phyloP scores from a whole-genome alignment of 768 basidiomycete species.

The Terana coerulea region DNA sequence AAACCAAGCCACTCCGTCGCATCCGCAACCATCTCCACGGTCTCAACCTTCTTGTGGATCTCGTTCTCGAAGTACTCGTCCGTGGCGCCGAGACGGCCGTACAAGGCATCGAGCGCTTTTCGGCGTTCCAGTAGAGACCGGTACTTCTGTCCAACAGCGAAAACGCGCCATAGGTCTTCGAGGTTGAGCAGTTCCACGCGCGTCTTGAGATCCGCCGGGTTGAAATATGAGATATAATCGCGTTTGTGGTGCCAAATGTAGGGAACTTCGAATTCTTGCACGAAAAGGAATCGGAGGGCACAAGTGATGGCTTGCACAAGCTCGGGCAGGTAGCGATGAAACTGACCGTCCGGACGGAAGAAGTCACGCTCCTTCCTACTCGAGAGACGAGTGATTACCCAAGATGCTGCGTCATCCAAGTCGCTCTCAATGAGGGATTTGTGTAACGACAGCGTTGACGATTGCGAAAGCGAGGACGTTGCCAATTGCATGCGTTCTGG shows the following conservation, averaged over 20 bases:
- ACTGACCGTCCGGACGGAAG: slow-evolving; percentile 61
- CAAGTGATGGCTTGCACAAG: slow-evolving; percentile 78
- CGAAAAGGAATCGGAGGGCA: slow-evolving; percentile 77
- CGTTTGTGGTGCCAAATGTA: slow-evolving; percentile 93
- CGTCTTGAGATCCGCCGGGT: slow-evolving; percentile 57
- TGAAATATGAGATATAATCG: slow-evolving; percentile 85
- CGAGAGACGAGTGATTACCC: slow-evolving; percentile 84
- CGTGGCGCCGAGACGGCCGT: slow-evolving; percentile 59
- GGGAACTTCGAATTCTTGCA: slow-evolving; percentile 89
- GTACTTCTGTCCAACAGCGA: slow-evolving; percentile 84
- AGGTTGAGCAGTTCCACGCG: slow-evolving; percentile 69
- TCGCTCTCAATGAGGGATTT: slow-evolving; percentile 68
- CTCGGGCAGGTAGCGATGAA: slow-evolving; percentile 55
- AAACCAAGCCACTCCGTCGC: slow-evolving; percentile 86
- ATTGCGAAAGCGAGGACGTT: slow-evolving; percentile 74
- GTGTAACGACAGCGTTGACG: slow-evolving; percentile 56
- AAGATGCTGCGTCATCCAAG: slow-evolving; percentile 75
- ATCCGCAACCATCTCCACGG: slow-evolving; percentile 87
- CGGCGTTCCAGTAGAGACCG: slow-evolving; percentile 79
- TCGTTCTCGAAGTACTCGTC: slow-evolving; percentile 78
- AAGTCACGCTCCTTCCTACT: slow-evolving; percentile 65
- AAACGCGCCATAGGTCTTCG: slow-evolving; percentile 89
- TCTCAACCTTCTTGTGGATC: slow-evolving; percentile 63
- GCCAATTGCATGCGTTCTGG: slow-evolving; percentile 96
- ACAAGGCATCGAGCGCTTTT: slow-evolving; percentile 57